A percentile compares a stretch with the other conserved stretches of the same genome.
These are phyloP conservation scores for Candida sanyaensis DNA, from an alignment of 1,139 yeast species.

Conservation along the genomic window DNA sequence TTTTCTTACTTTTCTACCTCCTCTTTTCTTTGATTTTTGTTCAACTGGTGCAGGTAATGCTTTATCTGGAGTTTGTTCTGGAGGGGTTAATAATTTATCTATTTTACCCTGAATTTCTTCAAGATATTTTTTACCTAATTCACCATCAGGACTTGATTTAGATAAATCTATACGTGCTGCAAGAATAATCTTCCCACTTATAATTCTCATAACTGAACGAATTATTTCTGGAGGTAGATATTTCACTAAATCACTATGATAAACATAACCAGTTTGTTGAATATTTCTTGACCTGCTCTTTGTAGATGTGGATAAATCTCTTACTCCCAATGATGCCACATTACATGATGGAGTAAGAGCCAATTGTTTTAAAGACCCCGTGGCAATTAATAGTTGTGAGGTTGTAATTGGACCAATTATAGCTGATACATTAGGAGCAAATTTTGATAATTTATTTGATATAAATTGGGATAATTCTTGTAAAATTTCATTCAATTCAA, in stretches of 20 bases:
- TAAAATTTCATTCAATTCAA: conserved; percentile 48
- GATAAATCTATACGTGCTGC: conserved; percentile 81
- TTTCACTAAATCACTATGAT: conserved; percentile 53
- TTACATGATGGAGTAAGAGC: conserved; percentile 82
- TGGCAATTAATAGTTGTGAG: conserved; percentile 68
- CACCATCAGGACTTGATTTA: conserved; percentile 49
- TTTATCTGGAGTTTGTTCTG: conserved; percentile 64
- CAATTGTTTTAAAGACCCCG: conserved; percentile 72
- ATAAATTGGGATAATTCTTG: conserved; percentile 53
- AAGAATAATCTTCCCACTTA: conserved; percentile 76
- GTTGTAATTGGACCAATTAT: conserved; percentile 75
- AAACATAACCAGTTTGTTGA: conserved; percentile 64
- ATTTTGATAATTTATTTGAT: conserved; percentile 51
- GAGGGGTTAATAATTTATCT: conserved; percentile 76
- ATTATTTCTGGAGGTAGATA: conserved; percentile 58
- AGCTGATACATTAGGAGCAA: conserved; percentile 82
- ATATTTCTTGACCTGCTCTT: conserved; percentile 27
- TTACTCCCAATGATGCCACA: conserved; percentile 74
- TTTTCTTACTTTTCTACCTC: conserved; percentile 80
- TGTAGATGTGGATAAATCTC: conserved; percentile 44
- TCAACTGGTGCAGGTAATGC: conserved; percentile 88
- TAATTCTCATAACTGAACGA: conserved; percentile 73
- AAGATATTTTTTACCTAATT: conserved; percentile 58
- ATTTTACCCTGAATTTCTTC: conserved; percentile 63
- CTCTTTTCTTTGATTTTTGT: conserved; percentile 76